Base-by-base conservation (phyloP, 2,329 filamentous ascomycete species). In the Neocucurbitaria cava region DNA sequence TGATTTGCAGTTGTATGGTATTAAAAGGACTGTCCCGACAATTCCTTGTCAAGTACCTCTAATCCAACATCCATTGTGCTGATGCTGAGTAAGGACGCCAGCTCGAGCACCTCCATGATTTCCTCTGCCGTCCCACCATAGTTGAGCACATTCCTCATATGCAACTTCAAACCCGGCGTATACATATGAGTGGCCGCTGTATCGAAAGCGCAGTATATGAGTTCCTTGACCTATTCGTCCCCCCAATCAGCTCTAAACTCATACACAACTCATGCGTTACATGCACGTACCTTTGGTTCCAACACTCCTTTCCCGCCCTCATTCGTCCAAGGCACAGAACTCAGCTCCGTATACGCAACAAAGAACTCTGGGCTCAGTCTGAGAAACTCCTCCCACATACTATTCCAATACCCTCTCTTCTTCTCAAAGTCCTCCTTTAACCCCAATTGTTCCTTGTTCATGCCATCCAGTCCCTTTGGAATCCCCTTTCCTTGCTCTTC, bases 201-300 rank as follows among this genome's bases (percentile, higher is more conserved):
- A 62, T 82, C 80, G 53, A 82, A 81, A 1, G 79, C 80, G 53
- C 79, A 81, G 56, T 81, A 81, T 6, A 82, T 72, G 18, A 82
- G 61, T 59, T 82, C 80, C 63, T 81, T 82, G 45, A 70, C 54
- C 66, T 69, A 13, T 1, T 0, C 41, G 10, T 18, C 6, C n/a
- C n/a, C n/a, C n/a, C n/a, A 5, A 4, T 43, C 11, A 43, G 41
- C n/a, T 30, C 26, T 35, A 21, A 23, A 21, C 21, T 21, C 31
- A 35, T 8, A 17, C 31, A 35, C 15, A 17, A 17, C n/a, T n/a
- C n/a, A n/a, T n/a, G n/a, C n/a, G n/a, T n/a, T n/a, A n/a, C n/a
- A n/a, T 20, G 5, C 21, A 56, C 59, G 38, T 46, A 76, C 75
- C 71, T 82, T 81, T n/a, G 78, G 78, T 49, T 78, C 75, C 47